These are phyloP conservation scores for Naganishia friedmannii DNA, from an alignment of 768 basidiomycete genomes.

Conservation along the genomic window DNA sequence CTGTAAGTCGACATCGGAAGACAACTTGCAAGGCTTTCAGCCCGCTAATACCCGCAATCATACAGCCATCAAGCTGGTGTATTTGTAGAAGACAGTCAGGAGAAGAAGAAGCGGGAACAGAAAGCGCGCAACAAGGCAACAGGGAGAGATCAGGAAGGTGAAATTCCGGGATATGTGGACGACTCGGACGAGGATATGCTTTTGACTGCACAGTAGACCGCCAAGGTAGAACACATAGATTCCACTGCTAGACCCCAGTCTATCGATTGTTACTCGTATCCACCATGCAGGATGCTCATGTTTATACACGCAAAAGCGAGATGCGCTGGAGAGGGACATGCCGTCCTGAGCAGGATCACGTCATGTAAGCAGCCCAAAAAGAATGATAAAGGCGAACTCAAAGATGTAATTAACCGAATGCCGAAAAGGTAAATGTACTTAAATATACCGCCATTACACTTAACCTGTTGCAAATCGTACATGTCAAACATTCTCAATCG, in stretches of 20 bases:
- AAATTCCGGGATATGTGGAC: constrained; percentile 6
- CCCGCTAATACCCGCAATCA: neutral
- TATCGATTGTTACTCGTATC: neutral
- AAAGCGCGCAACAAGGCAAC: neutral
- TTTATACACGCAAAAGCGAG: neutral
- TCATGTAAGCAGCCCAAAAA: too few species aligned
- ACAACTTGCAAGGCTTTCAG: neutral
- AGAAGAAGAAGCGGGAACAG: constrained; percentile 10
- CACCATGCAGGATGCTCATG: neutral
- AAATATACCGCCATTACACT: too few species aligned
- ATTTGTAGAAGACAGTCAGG: neutral
- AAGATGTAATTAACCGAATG: too few species aligned
- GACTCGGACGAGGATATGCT: constrained; percentile 17
- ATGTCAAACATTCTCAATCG: too few species aligned
- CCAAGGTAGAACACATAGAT: neutral
- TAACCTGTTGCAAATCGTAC: too few species aligned
- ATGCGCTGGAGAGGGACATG: too few species aligned
- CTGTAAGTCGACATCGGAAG: constrained; percentile 22
- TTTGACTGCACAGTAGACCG: constrained; percentile 7
- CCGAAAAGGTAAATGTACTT: too few species aligned
- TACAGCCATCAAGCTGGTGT: constrained; percentile 4
- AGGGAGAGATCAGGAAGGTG: neutral
- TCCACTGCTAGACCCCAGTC: neutral
- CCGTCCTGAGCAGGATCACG: too few species aligned
- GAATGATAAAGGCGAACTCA: too few species aligned